Base-by-base conservation (phyloP, 2,329 filamentous ascomycete genomes). In the Trichoderma guizhouense region DNA sequence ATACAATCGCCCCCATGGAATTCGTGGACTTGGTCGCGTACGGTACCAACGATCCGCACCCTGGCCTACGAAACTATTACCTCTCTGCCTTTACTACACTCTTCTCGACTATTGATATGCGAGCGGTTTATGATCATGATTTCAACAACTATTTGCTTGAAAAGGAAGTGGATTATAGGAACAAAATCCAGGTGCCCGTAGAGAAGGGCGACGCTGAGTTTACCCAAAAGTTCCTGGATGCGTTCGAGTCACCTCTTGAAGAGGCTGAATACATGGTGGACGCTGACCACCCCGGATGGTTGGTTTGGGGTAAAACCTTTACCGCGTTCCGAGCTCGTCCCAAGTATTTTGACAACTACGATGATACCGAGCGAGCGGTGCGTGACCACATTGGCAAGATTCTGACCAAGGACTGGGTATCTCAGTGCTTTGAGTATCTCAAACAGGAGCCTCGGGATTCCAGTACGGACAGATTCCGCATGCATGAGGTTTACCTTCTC, bases 361-460 rank as follows among this genome's bases (percentile, higher is more conserved):
- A 99, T 77, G 90, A 93, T 15, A 84, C 93, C 0, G 96, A 99
- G 81, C 90, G 83, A 76, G 86, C 86, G 2, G 89, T 92, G 7
- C 91, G 95, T 53, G 87, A 88, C 69, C 92, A 93, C 78, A 96
- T 99, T 77, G 96, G 95, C 62, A 87, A 87, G 70, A 85, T 94
- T 55, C 85, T 99, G 73, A 93, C 93, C 72, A 90, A 90, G 63
- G 89, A 93, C 32, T 99, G 96, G 97, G 91, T 98, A 76, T 88
- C 89, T 57, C 92, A 91, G 65, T 95, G 92, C 81, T 99, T 99
- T 78, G 92, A 91, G 28, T 98, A 95, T 79, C 88, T 98, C 84
- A 98, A 98, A 83, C 96, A 98, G 81, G 95, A 98, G 80, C 95
- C 96, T 3, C 90, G 95, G 58, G 95, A 98, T 79, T 82, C 89